phyloP scores from a whole-genome alignment of 352 stramenopile genomes.

The Phytophthora palmivora region DNA sequence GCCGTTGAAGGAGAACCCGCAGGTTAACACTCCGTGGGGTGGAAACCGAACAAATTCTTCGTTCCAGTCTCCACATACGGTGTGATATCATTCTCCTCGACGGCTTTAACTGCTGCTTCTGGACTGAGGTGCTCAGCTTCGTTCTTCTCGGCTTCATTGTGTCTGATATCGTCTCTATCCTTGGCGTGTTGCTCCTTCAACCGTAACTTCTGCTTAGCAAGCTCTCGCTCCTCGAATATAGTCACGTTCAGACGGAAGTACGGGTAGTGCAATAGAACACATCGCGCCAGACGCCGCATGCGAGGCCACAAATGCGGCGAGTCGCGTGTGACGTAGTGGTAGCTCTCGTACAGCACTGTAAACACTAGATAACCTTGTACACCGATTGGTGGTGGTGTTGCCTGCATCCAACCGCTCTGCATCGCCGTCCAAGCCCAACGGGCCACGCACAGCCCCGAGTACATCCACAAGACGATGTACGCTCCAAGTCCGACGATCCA shows the following conservation, averaged over 20 bases:
- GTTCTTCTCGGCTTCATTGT: slow-evolving; percentile 9
- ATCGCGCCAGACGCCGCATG: slow-evolving; percentile 45
- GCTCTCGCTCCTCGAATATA: slow-evolving; percentile 51
- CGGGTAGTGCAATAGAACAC: slow-evolving; percentile 55
- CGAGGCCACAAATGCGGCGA: slow-evolving; percentile 49
- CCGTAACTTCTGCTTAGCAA: slow-evolving; percentile 24
- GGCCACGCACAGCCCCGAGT: slow-evolving; percentile 22
- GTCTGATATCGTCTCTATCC: slow-evolving; percentile 13
- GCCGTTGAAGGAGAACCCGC: slow-evolving; percentile 64
- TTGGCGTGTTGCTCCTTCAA: slow-evolving; percentile 2
- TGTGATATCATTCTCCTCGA: slow-evolving; percentile 33
- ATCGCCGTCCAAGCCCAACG: slow-evolving; percentile 12
- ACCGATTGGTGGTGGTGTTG: slow-evolving; percentile 14
- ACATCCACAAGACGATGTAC: slow-evolving; percentile 30
- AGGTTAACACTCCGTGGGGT: slow-evolving; percentile 73
- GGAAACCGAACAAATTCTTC: slow-evolving; percentile 51
- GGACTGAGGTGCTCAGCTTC: slow-evolving; percentile 17
- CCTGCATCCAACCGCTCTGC: slow-evolving; percentile 12
- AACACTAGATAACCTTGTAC: slow-evolving; percentile 40
- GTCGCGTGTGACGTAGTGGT: slow-evolving; percentile 39
- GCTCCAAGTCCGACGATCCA: slow-evolving; percentile 34
- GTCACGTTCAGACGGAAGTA: slow-evolving; percentile 57
- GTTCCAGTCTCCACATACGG: slow-evolving; percentile 18
- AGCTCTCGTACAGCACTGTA: slow-evolving; percentile 54
- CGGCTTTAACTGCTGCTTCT: slow-evolving; percentile 17